Evolutionary conservation across 805 yeast genomes (phyloP), one percentile per base, ranked within the genome.

Genomic region (Candida tallmaniae): DNA sequence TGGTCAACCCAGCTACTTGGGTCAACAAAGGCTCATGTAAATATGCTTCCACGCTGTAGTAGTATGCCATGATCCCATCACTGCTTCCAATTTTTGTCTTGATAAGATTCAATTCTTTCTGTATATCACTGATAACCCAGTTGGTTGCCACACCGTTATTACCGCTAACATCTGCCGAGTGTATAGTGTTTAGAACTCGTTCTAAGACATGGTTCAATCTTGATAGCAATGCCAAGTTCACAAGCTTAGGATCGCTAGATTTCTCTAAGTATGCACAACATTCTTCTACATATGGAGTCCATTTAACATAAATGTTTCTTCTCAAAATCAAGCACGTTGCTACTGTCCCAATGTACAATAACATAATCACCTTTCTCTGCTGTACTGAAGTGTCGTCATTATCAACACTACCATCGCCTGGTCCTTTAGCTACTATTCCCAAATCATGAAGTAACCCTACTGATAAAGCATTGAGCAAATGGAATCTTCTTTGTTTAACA

Each of bases 401-500:
- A 18, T 35, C 38, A 2, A 27, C 22, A 12, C 32, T 22, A 6
- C 17, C 13, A 7, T 23, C 35, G 11, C 27, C 34, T 3, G 47
- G 27, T 12, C 76, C 68, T 29, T 74, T 51, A 18, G 81, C 75
- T 16, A 76, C 75, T 4, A 87, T 68, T 0, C 95, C 95, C 35
- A 88, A 58, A 53, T 88, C 96, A 46, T 77, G 81, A 2, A 83
- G 70, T 56, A 88, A 65, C 4, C 82, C 67, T 10, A 80, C 75
- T 34, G 88, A 77, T 15, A 85, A 62, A 10, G 75, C 64, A 35
- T 77, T 75, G 42, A 85, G 69, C 34, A 86, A 62, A 51, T 84
- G 93, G 44, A 80, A 79, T 31, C 94, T 74, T 38, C 94, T 75
- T 46, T 83, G 83, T 43, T 79, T 83, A 44, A 84, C 83, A 46